Percentiles rank a stretch among this genome's conserved stretches.
Evolutionary conservation across 108 stramenopile species (phyloP).

Genomic region (Aurantiochytrium sp.): DNA sequence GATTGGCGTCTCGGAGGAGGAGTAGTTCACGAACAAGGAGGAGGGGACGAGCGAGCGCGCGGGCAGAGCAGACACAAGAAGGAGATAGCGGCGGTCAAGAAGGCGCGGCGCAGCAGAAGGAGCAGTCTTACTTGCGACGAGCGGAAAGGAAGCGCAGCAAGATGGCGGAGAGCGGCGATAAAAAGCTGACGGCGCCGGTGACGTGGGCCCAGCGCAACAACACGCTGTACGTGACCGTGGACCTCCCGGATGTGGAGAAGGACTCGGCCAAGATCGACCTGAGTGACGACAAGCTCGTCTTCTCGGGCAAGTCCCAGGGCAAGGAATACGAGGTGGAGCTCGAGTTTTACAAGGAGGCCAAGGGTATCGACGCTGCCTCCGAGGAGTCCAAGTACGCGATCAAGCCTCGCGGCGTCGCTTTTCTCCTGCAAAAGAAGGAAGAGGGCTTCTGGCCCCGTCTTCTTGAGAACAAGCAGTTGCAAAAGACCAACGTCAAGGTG

Average conservation of each 20-base stretch:
- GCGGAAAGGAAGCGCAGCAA: no score
- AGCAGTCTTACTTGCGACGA: no score
- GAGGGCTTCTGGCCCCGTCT: conserved; percentile 46
- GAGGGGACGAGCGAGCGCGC: no score
- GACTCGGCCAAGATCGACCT: conserved; percentile 40
- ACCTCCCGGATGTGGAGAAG: conserved; percentile 42
- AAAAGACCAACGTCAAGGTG: conserved; percentile 36
- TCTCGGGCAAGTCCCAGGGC: conserved; percentile 37
- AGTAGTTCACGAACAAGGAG: no score
- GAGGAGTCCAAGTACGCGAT: conserved; percentile 47
- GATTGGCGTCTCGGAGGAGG: no score
- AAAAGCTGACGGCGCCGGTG: conserved; percentile 33
- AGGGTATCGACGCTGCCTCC: not conserved
- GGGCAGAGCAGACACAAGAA: no score
- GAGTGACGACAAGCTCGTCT: conserved; percentile 33
- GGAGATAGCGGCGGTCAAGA: no score
- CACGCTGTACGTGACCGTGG: conserved; percentile 43
- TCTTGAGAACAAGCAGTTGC: conserved; percentile 48
- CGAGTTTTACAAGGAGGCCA: conserved; percentile 37
- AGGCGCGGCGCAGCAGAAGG: no score
- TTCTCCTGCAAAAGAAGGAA: conserved; percentile 46
- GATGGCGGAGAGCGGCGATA: no score
- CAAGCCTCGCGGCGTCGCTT: conserved; percentile 40
- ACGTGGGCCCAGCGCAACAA: conserved; percentile 56
- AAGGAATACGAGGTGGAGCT: conserved; percentile 37